Evolutionary conservation across 768 basidiomycete genomes (phyloP).

Genomic region (Lyophyllum shimeji): DNA sequence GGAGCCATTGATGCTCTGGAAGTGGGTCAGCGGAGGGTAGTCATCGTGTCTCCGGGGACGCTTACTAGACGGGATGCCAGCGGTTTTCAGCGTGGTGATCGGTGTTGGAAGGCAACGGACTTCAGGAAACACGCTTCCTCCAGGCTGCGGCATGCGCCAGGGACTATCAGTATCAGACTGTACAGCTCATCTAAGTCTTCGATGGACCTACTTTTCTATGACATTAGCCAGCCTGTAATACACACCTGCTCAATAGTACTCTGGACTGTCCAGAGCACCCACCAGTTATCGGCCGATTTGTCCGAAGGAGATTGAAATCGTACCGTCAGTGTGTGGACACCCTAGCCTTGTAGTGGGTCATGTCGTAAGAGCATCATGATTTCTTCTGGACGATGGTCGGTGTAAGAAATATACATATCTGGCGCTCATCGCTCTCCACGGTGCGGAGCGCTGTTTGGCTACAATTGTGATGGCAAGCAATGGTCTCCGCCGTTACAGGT

Average conservation of each 20-base stretch:
- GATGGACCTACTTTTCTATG: neutral
- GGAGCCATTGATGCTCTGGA: neutral
- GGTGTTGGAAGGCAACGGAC: neutral
- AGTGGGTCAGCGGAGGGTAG: neutral
- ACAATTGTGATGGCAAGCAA: neutral
- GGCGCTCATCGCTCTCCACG: neutral
- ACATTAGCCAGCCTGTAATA: neutral
- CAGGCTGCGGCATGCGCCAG: neutral
- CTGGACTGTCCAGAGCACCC: neutral
- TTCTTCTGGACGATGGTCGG: too few species aligned
- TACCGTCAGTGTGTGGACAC: neutral
- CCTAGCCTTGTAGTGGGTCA: neutral
- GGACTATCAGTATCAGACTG: neutral
- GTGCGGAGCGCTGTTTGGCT: neutral
- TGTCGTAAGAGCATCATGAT: neutral
- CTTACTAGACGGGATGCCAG: neutral
- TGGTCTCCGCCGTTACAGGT: neutral
- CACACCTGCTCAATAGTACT: neutral
- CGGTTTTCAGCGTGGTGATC: neutral
- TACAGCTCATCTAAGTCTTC: neutral
- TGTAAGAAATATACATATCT: neutral
- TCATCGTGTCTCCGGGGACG: neutral
- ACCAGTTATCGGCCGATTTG: neutral
- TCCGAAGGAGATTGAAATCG: neutral
- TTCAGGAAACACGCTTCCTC: neutral